Evolutionary conservation across 1,139 yeast species (phyloP), one percentile per base, ranked within the genome.

Genomic region (Pichia sp.): DNA sequence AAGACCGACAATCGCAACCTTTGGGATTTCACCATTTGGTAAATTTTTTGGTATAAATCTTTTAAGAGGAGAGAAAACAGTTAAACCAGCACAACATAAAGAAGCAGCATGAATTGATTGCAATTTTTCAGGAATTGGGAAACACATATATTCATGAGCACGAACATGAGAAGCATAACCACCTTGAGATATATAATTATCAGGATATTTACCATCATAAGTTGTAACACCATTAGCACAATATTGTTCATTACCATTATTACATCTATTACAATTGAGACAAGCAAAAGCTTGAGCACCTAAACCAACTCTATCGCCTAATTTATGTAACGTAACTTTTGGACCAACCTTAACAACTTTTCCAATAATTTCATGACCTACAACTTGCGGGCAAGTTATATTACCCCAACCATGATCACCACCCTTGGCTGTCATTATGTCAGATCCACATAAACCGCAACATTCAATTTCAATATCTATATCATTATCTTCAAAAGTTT

Each of bases 371-470:
- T 72, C 77, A 60, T 71, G 76, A 32, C 76, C 76, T 7, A 69
- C 74, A 42, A 71, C 67, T 39, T 55, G 59, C 3, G 61, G 60
- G 20, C 47, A 44, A 35, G 55, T 54, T 38, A 56, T 52, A 23
- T 46, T 49, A 55, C 71, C 67, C 80, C 78, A 71, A 48, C 68
- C 71, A 47, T 46, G 49, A 25, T 54, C 59, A 39, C 56, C 56
- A 67, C 50, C 63, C 54, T 37, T 65, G 56, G 59, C 58, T 26
- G 72, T 66, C 62, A 69, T 73, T 37, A 70, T 59, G 51, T 73
- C 78, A 27, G 80, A 68, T 31, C 82, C 84, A 65, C 87, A 80
- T 48, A 80, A 65, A 40, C 86, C 87, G 59, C 85, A 76, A 50
- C 70, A 69, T 51, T 69, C 66, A 45, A 60, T 58, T 35, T 71